Evolutionary conservation across 257 asterid species (phyloP).

Genomic region (Plantago ovata): DNA sequence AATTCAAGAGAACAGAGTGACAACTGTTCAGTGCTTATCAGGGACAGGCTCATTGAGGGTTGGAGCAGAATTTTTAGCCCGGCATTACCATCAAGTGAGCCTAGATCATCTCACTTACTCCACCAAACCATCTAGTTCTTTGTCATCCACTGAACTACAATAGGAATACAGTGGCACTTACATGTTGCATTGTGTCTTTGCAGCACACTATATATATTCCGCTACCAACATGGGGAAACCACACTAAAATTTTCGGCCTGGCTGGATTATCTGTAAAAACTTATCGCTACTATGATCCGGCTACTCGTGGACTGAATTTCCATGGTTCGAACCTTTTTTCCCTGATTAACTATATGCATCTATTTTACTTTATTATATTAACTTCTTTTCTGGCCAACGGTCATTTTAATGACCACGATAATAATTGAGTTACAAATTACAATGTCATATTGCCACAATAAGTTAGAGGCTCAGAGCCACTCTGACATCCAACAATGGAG

Average conservation of each 20-base stretch:
- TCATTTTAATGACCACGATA: no score
- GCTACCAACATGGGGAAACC: conserved; percentile 98
- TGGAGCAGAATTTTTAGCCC: conserved; percentile 90
- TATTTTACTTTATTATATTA: not conserved
- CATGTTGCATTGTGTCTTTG: conserved; percentile 17
- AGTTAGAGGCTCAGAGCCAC: no score
- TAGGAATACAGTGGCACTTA: conserved; percentile 11
- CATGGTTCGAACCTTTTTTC: conserved; percentile 48
- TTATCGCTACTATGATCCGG: conserved; percentile 89
- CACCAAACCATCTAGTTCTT: not conserved
- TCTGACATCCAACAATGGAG: no score
- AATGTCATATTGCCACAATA: no score
- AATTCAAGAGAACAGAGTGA: conserved; percentile 81
- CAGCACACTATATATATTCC: conserved; percentile 88
- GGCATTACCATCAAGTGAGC: conserved; percentile 77
- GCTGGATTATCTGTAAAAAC: conserved; percentile 86
- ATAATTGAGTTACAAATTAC: no score
- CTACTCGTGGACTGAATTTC: conserved; percentile 90
- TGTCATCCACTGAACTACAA: conserved; percentile 1
- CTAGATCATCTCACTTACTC: not conserved
- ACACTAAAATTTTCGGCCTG: conserved; percentile 72
- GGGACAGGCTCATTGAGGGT: conserved; percentile 99
- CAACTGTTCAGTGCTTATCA: conserved; percentile 97
- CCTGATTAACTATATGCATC: not conserved
- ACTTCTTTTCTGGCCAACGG: not conserved